Base-by-base conservation (phyloP, 768 basidiomycete species). In the Ramaria rubella region DNA sequence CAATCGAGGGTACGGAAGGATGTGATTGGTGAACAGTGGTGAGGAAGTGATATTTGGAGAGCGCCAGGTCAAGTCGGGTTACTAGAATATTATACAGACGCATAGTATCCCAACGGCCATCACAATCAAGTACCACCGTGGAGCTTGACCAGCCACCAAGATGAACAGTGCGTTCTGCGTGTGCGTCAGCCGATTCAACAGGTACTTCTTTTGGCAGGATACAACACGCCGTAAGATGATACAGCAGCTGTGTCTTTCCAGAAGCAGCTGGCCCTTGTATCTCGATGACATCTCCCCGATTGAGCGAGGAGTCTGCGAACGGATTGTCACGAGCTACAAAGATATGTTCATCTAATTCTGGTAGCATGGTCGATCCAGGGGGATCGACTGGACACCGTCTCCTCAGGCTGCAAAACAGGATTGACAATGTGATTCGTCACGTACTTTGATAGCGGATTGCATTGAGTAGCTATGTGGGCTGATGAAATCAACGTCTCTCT, bases 161-260 rank as follows among this genome's bases (percentile, higher is more conserved):
- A 12, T 53, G 45, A 34, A 71, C 57, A 27, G 64, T 67, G 36
- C 62, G 49, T 59, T 71, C 60, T 23, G 60, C 60, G 30, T 23
- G 49, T 30, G 14, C n/a, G 21, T 23, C 36, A n/a, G 34, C 34
- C 3, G 44, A 48, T 12, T n/a, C 24, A 15, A 55, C 34, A 48
- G 34, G 51, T 9, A 58, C 30, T 31, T 59, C 62, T 29, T 56
- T 36, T 21, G 87, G 86, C 11, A 81, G 68, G 54, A 90, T 72
- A 61, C 85, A 82, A 21, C 73, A 76, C 12, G 81, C 69, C 26
- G 87, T 66, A 49, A 90, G 67, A 64, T 80, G 77, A 65, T 86
- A 86, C 26, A 90, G 69, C n/a, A 94, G 70, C 60, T 86, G 85
- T 2, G 87, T 85, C 70, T 93, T 94, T 27, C 88, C 90, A 5